Conservation (phyloP, 2,329 filamentous ascomycete genomes). For the Herpotrichia juniperi region DNA sequence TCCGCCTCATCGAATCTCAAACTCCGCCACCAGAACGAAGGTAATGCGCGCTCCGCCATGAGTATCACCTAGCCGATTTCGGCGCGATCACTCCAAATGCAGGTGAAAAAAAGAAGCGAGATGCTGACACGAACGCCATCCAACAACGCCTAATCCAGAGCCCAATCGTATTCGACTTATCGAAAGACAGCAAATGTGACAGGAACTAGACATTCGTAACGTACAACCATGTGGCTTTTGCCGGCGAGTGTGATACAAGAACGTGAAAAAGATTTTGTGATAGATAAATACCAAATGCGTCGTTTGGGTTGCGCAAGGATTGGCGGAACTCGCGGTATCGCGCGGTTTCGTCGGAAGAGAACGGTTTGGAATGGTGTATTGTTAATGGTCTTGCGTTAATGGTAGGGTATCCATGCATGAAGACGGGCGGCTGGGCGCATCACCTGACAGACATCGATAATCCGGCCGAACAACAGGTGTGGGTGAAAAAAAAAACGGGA, state of each 20-base stretch:
- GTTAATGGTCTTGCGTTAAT: conserved; percentile 24
- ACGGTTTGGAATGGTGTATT: conserved; percentile 9
- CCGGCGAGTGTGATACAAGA: conserved; percentile 2
- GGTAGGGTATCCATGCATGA: conserved; percentile 44
- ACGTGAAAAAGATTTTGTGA: conserved; percentile 1
- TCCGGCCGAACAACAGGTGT: conserved; percentile 13
- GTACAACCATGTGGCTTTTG: conserved; percentile 2
- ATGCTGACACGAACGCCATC: conserved; percentile 14
- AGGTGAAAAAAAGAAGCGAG: conserved; percentile 9
- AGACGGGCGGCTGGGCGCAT: conserved; percentile 20
- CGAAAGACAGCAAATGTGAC: neutral
- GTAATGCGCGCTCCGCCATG: conserved; percentile 11
- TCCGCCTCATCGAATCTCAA: conserved; percentile 3
- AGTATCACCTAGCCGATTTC: conserved; percentile 12
- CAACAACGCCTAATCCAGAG: conserved; percentile 8
- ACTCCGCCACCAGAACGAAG: conserved; percentile 8
- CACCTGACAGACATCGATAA: conserved; percentile 25
- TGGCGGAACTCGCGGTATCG: conserved; percentile 13
- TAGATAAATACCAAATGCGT: neutral
- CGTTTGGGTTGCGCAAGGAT: neutral
- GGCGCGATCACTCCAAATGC: conserved; percentile 16
- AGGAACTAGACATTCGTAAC: neutral
- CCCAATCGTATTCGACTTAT: conserved; percentile 3
- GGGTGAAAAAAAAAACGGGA: conserved; percentile 24
- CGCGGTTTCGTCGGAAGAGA: conserved; percentile 11